Evolutionary conservation across 768 basidiomycete species (phyloP).

Genomic region (Guyanaporus albipodus): DNA sequence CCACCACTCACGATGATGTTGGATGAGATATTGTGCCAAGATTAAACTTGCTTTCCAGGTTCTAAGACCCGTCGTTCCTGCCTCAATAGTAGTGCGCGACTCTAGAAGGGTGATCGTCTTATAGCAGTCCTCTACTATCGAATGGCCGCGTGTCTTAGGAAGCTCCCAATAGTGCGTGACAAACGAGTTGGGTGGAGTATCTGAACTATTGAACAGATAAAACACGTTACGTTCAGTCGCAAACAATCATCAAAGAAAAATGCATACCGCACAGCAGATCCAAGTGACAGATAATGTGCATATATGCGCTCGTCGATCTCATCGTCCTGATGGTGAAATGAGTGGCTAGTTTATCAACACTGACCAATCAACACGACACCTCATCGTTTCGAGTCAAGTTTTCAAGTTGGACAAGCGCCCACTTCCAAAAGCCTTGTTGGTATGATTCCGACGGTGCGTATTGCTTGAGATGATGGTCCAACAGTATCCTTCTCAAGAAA

Average conservation of each 20-base stretch:
- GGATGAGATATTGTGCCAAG: slow-evolving; percentile 57
- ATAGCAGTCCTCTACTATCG: slow-evolving; percentile 18
- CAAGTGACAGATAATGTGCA: slow-evolving; percentile 52
- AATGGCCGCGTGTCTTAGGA: background rate
- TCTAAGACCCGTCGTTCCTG: slow-evolving; percentile 73
- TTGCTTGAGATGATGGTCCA: slow-evolving; percentile 46
- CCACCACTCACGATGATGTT: slow-evolving; percentile 46
- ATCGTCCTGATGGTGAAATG: slow-evolving; percentile 37
- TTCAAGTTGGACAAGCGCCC: slow-evolving; percentile 57
- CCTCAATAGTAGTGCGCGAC: slow-evolving; percentile 68
- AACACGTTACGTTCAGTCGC: background rate
- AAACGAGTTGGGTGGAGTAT: slow-evolving; percentile 44
- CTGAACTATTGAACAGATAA: slow-evolving; percentile 17
- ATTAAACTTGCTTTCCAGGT: slow-evolving; percentile 76
- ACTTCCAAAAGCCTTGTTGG: slow-evolving; percentile 72
- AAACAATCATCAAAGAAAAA: background rate
- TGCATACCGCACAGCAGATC: slow-evolving; percentile 30
- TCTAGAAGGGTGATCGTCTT: slow-evolving; percentile 61
- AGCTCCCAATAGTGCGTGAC: slow-evolving; percentile 62
- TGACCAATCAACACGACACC: slow-evolving; percentile 34
- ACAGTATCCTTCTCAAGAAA: slow-evolving; percentile 49
- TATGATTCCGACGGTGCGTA: slow-evolving; percentile 66
- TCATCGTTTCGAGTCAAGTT: slow-evolving; percentile 35
- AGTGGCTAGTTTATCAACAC: background rate
- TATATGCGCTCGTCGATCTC: slow-evolving; percentile 69